Base-by-base conservation (phyloP, 495 filamentous ascomycete genomes). In the Penicillium simplicissimum region DNA sequence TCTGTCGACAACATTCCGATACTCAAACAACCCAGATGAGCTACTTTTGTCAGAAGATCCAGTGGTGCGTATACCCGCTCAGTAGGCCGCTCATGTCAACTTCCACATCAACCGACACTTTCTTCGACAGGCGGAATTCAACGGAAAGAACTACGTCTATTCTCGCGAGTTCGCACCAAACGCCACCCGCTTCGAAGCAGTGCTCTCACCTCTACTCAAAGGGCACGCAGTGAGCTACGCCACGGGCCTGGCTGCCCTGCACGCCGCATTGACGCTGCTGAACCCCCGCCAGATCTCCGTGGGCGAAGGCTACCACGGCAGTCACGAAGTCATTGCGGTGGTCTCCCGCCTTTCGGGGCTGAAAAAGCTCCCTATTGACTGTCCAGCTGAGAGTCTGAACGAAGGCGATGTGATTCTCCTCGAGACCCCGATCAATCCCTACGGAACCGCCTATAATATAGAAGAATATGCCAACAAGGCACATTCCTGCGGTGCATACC, bases 341-440 rank as follows among this genome's bases (percentile, higher is more conserved):
- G 75, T 92, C 36, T 63, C 78, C 40, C 87, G 86, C 59, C 84
- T 96, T 34, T 88, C 84, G 40, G 86, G 86, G 0, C 79, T 91
- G 17, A 68, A 84, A 49, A 79, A 85, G 37, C 76, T 96, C 3
- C 70, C 77, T 0, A 79, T 93, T 11, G 79, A 87, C 64, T 85
- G 83, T 42, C 53, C 78, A 1, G 70, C 76, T 1, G 77, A 81
- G 45, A 77, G 78, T 19, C 79, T 91, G 4, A 73, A 78, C 4
- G 66, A 77, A 4, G 93, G 93, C 11, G 93, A 97, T 74, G 76
- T 97, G 13, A 82, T 97, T 49, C 89, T 95, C 65, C 75, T 97
- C 38, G 93, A 96, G 71, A 96, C 92, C 0, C 93, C 93, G 0
- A 70, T 94, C 36, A 96, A 97, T 73, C 93, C 93, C 0, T 85